Conservation (phyloP, 345 rosid species). For the Chamaenerion angustifolium region DNA sequence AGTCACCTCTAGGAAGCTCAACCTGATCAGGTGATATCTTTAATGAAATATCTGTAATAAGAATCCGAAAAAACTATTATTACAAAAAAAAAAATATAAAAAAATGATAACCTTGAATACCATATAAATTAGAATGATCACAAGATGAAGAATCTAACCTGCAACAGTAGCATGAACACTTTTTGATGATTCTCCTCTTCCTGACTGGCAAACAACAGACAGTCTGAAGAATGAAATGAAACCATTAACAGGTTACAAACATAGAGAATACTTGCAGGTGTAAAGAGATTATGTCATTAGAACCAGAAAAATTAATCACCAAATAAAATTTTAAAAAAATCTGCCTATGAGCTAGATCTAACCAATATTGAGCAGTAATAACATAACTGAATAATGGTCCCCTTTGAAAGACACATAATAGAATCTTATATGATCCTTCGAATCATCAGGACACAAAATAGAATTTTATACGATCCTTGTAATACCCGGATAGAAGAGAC, state of each 20-base stretch:
- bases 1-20: constrained; percentile 47
- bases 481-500: no score
- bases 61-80: constrained; percentile 3
- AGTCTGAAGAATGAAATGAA: constrained; percentile 14
- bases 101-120: no score
- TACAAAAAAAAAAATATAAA: neutral
- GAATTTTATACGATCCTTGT: no score
- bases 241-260: neutral
- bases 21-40: constrained; percentile 31
- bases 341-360: no score
- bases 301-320: no score
- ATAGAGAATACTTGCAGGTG: neutral
- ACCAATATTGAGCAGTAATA: no score
- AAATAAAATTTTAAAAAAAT: no score
- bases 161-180: constrained; percentile 31
- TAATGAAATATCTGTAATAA: constrained; percentile 30
- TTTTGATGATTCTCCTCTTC: constrained; percentile 24
- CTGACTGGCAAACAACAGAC: constrained; percentile 14
- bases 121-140: neutral
- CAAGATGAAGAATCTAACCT: constrained; percentile 20
- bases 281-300: no score
- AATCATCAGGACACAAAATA: no score
- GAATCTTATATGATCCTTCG: no score
- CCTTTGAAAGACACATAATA: no score
- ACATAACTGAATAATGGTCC: no score